A percentile compares a stretch with the other conserved stretches of the same genome.
These are phyloP conservation scores for Candida vartiovaarae DNA, from an alignment of 805 yeast species.

Conservation along the genomic window DNA sequence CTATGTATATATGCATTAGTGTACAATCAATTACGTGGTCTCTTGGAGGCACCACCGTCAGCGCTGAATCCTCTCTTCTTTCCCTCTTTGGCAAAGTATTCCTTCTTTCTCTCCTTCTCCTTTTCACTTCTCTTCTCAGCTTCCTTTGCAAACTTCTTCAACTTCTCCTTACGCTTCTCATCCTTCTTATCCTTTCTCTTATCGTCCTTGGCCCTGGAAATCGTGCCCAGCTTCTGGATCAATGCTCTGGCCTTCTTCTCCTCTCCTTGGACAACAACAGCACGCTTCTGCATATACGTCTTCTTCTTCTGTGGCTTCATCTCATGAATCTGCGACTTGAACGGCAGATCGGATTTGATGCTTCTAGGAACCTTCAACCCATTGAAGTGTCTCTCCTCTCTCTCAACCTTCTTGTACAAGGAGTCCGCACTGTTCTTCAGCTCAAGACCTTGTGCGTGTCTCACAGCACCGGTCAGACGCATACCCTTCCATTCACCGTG, in stretches of 20 bases:
- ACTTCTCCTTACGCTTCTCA: conserved; percentile 66
- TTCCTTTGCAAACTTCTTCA: conserved; percentile 67
- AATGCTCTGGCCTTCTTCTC: conserved; percentile 90
- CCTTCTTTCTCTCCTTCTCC: conserved; percentile 81
- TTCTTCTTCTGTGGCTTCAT: conserved; percentile 84
- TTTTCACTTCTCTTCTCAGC: conserved; percentile 67
- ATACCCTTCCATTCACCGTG: conserved; percentile 93
- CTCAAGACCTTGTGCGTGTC: conserved; percentile 63
- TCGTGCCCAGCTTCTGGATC: conserved; percentile 79
- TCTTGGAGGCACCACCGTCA: conserved; percentile 25
- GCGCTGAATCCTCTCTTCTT: conserved; percentile 45
- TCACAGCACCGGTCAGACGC: conserved; percentile 89
- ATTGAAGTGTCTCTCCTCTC: conserved; percentile 79
- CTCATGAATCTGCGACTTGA: conserved; percentile 81
- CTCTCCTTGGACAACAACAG: conserved; percentile 86
- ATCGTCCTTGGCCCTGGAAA: conserved; percentile 78
- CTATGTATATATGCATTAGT: background rate
- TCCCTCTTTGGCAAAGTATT: conserved; percentile 67
- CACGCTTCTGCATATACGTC: conserved; percentile 83
- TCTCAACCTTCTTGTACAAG: conserved; percentile 64
- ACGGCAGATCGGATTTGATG: conserved; percentile 74
- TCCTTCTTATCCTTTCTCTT: conserved; percentile 67
- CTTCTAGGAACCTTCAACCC: conserved; percentile 81
- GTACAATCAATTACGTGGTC: conserved; percentile 15
- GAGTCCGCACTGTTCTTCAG: conserved; percentile 54